These are phyloP conservation scores for Heritiera fomes DNA, from an alignment of 345 rosid genomes.

Conservation along the genomic window DNA sequence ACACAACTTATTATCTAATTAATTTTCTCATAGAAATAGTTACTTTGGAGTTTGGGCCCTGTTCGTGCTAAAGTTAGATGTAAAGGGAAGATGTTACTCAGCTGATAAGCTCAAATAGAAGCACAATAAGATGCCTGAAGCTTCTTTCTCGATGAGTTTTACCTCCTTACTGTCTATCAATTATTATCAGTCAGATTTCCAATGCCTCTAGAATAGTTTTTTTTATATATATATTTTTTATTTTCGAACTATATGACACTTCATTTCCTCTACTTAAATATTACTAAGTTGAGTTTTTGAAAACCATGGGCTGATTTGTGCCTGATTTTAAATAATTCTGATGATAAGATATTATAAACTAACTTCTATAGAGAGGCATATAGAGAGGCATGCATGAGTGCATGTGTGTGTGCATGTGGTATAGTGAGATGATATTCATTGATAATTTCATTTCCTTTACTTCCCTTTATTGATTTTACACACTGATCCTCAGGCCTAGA, in stretches of 20 bases:
- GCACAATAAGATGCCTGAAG: neutral
- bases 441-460: slow-evolving; percentile 5
- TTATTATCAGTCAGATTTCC: neutral
- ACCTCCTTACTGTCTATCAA: neutral
- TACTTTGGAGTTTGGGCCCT: neutral
- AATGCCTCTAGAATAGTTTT: neutral
- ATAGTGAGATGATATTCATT: neutral
- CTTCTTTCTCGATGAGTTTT: neutral
- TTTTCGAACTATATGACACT: neutral
- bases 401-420: neutral
- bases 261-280: neutral
- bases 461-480: slow-evolving; percentile 1
- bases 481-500: slow-evolving; percentile 2
- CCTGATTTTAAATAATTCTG: neutral
- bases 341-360: slow-evolving; percentile 9
- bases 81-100: neutral
- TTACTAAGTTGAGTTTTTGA: neutral
- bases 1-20: neutral
- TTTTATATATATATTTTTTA: too few species aligned
- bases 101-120: neutral
- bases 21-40: neutral
- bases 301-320: slow-evolving; percentile 1
- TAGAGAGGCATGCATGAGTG: slow-evolving; percentile 7
- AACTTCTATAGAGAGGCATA: neutral
- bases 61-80: neutral